Percentiles rank a stretch among this genome's conserved stretches.
phyloP scores from a whole-genome alignment of 2,329 filamentous ascomycete genomes.

The Penicillium rolfsii region DNA sequence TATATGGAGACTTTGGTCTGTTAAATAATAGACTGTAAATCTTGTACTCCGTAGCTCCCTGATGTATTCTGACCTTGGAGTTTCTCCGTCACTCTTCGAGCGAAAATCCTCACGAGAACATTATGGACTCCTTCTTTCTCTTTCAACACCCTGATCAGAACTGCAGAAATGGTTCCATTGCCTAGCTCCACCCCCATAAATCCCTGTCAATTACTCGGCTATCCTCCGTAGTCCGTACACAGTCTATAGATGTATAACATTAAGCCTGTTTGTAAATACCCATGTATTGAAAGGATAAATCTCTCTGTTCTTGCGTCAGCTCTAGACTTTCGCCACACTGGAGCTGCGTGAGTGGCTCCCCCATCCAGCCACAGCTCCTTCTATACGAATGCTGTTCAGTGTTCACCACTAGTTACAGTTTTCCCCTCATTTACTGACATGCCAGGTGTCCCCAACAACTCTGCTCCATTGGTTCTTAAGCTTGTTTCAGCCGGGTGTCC shows the following conservation, averaged over 20 bases:
- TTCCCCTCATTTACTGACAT: not conserved
- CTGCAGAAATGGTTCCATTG: slow-evolving; percentile 16
- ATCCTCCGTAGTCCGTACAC: not conserved
- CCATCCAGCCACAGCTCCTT: slow-evolving; percentile 14
- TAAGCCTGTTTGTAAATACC: not conserved
- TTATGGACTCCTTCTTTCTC: slow-evolving; percentile 23
- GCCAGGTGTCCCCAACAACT: slow-evolving; percentile 9
- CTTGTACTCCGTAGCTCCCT: not conserved
- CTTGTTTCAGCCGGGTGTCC: slow-evolving; percentile 25
- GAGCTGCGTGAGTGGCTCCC: slow-evolving; percentile 13
- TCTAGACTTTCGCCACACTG: slow-evolving; percentile 23
- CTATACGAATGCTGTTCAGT: not conserved
- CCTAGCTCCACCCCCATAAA: slow-evolving; percentile 26
- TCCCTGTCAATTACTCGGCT: slow-evolving; percentile 6
- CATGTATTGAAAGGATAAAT: not conserved
- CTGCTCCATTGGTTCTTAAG: slow-evolving; percentile 11
- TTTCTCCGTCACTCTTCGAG: not conserved
- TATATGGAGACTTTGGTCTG: too few relatives aligned
- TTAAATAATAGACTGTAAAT: too few relatives aligned
- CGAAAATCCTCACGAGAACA: slow-evolving; percentile 14
- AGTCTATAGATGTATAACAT: not conserved
- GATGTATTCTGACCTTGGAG: not conserved
- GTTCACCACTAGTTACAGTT: not conserved
- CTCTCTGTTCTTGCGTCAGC: slow-evolving; percentile 16
- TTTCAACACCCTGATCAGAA: not conserved